Conservation (phyloP, 352 stramenopile species). For the Phytophthora pluvialis region DNA sequence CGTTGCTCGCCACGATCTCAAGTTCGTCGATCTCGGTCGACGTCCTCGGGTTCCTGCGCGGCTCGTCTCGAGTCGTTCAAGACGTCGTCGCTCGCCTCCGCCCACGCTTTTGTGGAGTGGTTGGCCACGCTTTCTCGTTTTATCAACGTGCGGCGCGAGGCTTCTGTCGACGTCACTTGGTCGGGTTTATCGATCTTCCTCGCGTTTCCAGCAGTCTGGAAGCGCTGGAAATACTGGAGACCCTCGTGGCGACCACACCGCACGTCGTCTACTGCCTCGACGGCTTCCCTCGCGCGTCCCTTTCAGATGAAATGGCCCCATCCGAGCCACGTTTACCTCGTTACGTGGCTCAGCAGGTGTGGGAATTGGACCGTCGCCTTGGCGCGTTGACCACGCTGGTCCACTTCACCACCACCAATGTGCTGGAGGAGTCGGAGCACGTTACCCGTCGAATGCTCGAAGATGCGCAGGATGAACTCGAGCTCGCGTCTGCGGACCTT, state of each 20-base stretch:
- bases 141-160: constrained; percentile 36
- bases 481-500: constrained; percentile 34
- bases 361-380: constrained; percentile 39
- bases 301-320: constrained; percentile 9
- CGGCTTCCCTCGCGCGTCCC: constrained; percentile 48
- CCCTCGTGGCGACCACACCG: constrained; percentile 29
- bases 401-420: constrained; percentile 47
- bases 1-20: constrained; percentile 17
- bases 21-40: constrained; percentile 31
- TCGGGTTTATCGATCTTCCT: constrained; percentile 40
- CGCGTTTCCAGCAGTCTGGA: constrained; percentile 23
- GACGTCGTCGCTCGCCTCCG: constrained; percentile 29
- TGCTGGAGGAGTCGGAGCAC: constrained; percentile 41
- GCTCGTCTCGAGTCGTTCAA: constrained; percentile 20
- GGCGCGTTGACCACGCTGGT: constrained; percentile 39
- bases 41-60: constrained; percentile 28
- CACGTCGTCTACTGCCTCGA: constrained; percentile 44
- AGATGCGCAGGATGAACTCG: constrained; percentile 52
- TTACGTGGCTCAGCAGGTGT: constrained; percentile 59
- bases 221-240: constrained; percentile 31
- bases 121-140: constrained; percentile 57
- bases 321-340: constrained; percentile 25
- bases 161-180: constrained; percentile 33
- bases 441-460: constrained; percentile 47
- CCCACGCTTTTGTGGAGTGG: constrained; percentile 38